Percentiles rank a stretch among this genome's conserved stretches.
Evolutionary conservation across 176 grass and related monocot species (phyloP).

Genomic region (Chrysopogon serrulatus): DNA sequence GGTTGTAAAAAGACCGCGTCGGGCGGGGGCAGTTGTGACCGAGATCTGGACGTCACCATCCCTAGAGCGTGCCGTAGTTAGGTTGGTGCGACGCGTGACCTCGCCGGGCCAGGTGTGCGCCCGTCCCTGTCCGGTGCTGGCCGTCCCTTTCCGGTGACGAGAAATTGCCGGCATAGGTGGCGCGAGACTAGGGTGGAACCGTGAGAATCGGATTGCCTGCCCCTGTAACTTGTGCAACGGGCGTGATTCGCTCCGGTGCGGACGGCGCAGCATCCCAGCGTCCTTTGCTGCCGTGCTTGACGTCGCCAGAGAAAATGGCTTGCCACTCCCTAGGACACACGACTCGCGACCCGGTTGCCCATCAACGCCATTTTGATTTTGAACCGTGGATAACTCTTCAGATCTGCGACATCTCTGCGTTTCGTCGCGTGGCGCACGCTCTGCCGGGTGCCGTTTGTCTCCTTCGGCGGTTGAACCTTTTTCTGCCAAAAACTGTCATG

Average conservation of each 20-base stretch:
- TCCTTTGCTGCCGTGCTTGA: not conserved
- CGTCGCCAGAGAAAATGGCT: not conserved
- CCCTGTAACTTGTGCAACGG: not conserved
- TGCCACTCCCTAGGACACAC: not conserved
- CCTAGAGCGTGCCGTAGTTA: not conserved
- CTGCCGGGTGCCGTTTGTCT: not conserved
- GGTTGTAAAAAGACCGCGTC: not conserved
- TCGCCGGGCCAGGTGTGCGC: slow-evolving; percentile 17
- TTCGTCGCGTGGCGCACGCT: slow-evolving; percentile 18
- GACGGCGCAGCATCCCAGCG: not conserved
- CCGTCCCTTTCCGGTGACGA: not conserved
- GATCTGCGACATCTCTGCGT: not conserved
- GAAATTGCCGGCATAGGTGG: not conserved
- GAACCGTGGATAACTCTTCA: not conserved
- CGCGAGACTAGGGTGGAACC: not conserved
- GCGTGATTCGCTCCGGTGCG: not conserved
- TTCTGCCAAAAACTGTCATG: not conserved
- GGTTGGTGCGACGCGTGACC: slow-evolving; percentile 1
- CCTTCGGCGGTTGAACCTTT: not conserved
- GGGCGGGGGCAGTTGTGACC: not conserved
- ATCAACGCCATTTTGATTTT: not conserved
- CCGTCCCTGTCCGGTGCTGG: too few relatives aligned
- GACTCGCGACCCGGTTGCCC: not conserved
- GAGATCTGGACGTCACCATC: not conserved
- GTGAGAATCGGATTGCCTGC: not conserved